Evolutionary conservation across 179 eudicot genomes (phyloP).

Genomic region (Patellifolia procumbens): DNA sequence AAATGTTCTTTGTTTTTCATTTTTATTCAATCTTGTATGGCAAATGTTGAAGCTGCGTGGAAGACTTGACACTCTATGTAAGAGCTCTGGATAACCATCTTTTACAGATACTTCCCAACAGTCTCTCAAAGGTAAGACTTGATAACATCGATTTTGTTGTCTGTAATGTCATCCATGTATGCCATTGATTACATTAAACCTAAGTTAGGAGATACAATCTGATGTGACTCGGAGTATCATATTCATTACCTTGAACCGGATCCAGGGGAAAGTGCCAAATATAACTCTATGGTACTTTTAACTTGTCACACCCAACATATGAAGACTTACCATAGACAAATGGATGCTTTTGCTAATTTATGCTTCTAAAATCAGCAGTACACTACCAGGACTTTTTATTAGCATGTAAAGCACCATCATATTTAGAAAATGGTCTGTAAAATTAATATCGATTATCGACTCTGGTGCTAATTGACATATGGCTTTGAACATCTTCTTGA

Average conservation of each 20-base stretch:
- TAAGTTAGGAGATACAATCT: neutral
- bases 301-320: neutral
- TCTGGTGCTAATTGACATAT: no score
- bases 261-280: neutral
- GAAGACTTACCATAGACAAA: no score
- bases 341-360: neutral
- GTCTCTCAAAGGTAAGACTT: conserved; percentile 71
- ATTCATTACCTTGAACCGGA: neutral
- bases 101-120: conserved; percentile 67
- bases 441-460: no score
- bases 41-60: conserved; percentile 48
- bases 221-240: neutral
- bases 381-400: no score
- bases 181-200: neutral
- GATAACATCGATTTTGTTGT: neutral
- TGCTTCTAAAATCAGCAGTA: neutral
- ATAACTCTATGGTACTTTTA: neutral
- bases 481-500: no score
- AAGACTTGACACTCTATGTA: conserved; percentile 67
- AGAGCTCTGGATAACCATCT: conserved; percentile 67
- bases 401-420: no score
- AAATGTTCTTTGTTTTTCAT: conserved; percentile 10
- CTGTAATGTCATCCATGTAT: neutral
- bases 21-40: conserved; percentile 10
- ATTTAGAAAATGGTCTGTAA: no score